Evolutionary conservation across 305 asterid species (phyloP).

Genomic region (Caryopteris hybrid): DNA sequence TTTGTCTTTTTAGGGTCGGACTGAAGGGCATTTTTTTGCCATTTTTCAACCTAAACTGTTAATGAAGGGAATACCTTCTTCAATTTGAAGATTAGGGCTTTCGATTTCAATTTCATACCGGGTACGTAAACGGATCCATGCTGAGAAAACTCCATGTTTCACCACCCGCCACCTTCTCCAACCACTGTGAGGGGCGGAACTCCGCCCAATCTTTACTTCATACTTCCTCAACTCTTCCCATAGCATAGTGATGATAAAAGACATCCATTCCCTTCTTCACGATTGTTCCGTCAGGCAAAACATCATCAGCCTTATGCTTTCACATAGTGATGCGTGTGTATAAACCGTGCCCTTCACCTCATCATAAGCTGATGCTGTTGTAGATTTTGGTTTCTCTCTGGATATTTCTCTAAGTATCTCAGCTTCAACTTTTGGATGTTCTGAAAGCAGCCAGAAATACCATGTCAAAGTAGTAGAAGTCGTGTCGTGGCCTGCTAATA

Average conservation of each 20-base stretch:
- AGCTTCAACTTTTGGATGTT: conserved; percentile 29
- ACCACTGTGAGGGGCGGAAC: conserved; percentile 49
- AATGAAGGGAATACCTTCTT: no score
- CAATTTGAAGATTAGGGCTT: no score
- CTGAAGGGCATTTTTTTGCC: no score
- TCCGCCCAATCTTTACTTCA: conserved; percentile 54
- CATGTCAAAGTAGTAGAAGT: conserved; percentile 55
- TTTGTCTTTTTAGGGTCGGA: no score
- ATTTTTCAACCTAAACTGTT: no score
- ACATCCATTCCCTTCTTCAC: conserved; percentile 43
- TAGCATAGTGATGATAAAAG: conserved; percentile 47
- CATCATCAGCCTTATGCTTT: conserved; percentile 50
- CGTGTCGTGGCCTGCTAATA: conserved; percentile 52
- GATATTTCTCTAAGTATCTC: conserved; percentile 37
- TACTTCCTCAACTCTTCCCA: conserved; percentile 51
- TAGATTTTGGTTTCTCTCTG: background rate
- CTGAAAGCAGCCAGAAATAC: conserved; percentile 47
- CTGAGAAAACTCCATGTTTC: conserved; percentile 31
- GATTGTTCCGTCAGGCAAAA: conserved; percentile 47
- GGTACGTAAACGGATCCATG: conserved; percentile 36
- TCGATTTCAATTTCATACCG: no score
- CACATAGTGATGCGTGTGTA: conserved; percentile 48
- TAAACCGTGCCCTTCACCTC: conserved; percentile 48
- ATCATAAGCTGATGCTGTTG: conserved; percentile 25
- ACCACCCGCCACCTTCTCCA: conserved; percentile 19